Evolutionary conservation across 1,284 basidiomycete species (phyloP), one percentile per base, ranked within the genome.

Genomic region (Apiotrichum domesticum): DNA sequence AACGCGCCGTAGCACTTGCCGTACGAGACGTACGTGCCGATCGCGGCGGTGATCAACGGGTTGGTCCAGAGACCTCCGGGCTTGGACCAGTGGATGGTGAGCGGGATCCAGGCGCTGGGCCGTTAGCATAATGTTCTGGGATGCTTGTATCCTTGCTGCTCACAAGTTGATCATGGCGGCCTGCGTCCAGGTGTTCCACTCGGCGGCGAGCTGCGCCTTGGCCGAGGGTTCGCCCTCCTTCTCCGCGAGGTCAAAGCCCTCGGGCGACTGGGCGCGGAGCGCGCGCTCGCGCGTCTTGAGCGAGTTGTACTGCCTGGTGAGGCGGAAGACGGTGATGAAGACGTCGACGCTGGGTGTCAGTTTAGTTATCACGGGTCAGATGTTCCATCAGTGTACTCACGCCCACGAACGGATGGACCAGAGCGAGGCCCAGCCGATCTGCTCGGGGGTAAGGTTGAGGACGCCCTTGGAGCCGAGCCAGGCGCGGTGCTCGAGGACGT

Each of bases 61-160:
- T 61, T 69, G 13, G 64, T 52, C 75, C 75, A 76, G 8, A 75
- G 59, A 2, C 71, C 72, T 32, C 69, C 68, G 8, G 64, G 62
- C 0, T 66, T 63, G 3, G 68, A 71, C 75, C 75, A 77, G 58
- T 77, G 75, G 32, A 75, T 44, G 0, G 75, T 77, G 41, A 77
- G 61, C 2, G 75, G 75, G 7, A 73, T 67, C 51, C 73, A 77
- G 35, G 67, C 74, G 48, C 71, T 74, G 57, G 21, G 1, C 14
- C 29, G 46, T 46, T 11, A 54, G 52, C 15, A 29, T 14, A 15
- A 21, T 3, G n/a, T 6, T 29, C 3, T 32, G 6, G 35, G 6
- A 6, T 7, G 35, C 21, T 21, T 21, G 15, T 8, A 11, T 44
- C 13, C 15, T 44, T 29, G 21, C 6, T 9, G 64, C 72, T 48